These are phyloP conservation scores for Pseudogymnoascus sp. DNA, from an alignment of 2,329 filamentous ascomycete genomes.

Conservation along the genomic window DNA sequence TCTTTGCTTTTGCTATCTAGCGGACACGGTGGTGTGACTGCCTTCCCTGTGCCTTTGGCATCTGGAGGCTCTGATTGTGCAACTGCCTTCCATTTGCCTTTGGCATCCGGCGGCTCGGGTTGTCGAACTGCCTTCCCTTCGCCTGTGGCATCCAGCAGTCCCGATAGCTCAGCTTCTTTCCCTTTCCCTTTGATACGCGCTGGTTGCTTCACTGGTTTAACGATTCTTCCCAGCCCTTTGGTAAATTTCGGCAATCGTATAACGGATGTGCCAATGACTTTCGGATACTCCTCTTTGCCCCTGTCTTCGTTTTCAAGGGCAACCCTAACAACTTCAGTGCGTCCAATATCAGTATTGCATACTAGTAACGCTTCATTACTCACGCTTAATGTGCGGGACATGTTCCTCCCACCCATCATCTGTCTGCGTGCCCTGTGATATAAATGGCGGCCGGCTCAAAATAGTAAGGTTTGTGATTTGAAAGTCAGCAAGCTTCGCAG, in stretches of 20 bases:
- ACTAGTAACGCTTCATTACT: background rate
- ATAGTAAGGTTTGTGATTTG: background rate
- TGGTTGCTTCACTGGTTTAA: background rate
- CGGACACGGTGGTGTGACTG: background rate
- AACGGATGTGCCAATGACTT: background rate
- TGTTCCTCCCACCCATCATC: background rate
- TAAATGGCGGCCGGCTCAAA: background rate
- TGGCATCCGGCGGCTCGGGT: background rate
- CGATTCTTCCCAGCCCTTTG: background rate
- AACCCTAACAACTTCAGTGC: background rate
- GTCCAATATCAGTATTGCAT: background rate
- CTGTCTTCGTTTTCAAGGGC: background rate
- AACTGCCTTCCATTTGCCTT: background rate
- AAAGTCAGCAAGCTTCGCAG: background rate
- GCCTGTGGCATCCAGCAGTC: background rate
- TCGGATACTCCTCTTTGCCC: background rate
- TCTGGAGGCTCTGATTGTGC: background rate
- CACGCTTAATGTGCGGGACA: background rate
- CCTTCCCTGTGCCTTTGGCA: background rate
- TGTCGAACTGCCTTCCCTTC: background rate
- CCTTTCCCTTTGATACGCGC: background rate
- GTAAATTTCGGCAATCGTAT: background rate
- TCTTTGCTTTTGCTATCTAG: background rate
- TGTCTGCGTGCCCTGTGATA: background rate
- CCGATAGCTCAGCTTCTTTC: background rate